Evolutionary conservation across 2,329 filamentous ascomycete genomes (phyloP), one percentile per base, ranked within the genome.

Genomic region (Pseudopyricularia cyperi): DNA sequence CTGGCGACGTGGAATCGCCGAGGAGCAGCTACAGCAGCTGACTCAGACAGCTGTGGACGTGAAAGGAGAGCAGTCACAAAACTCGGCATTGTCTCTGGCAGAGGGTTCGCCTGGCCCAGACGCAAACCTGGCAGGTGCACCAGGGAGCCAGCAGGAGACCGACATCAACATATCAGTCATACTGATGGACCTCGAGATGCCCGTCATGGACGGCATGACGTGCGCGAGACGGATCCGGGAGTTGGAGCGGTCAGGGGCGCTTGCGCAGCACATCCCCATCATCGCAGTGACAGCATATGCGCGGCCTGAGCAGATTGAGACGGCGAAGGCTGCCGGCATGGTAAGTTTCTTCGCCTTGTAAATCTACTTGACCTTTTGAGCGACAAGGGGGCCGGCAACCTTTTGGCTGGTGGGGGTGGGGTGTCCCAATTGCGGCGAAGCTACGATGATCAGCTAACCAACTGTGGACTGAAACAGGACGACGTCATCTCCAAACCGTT

Each of bases 141-240:
- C 15, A n/a, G 11, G 6, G 24, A 9, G 39, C 22, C 39, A 44
- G 12, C 37, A 46, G 39, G 48, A 48, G 14, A 56, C 54, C 17
- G n/a, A 22, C n/a, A 66, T 72, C 28, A 66, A 70, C 1, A 65
- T 84, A 24, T 77, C 77, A 48, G 70, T 87, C 5, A 77, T 87
- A 17, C 69, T 88, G 17, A 88, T 88, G 84, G 85, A 88, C 59
- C 80, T 86, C 57, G 82, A 87, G 61, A 87, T 88, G 84, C 84
- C 84, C 1, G 67, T 87, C 15, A 83, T 85, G 72, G 82, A 87
- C 57, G 85, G 85, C 0, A 67, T 85, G 54, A 79, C 80, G 1
- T 85, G 83, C 60, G 82, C 82, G 12, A 71, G 73, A 32, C 72
- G 73, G 44, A 86, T 89, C 52, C 74, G 85, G n/a, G 72, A 79